These are phyloP conservation scores for Zygnema cylindricum DNA, from an alignment of 139 green algal genomes.

Conservation along the genomic window DNA sequence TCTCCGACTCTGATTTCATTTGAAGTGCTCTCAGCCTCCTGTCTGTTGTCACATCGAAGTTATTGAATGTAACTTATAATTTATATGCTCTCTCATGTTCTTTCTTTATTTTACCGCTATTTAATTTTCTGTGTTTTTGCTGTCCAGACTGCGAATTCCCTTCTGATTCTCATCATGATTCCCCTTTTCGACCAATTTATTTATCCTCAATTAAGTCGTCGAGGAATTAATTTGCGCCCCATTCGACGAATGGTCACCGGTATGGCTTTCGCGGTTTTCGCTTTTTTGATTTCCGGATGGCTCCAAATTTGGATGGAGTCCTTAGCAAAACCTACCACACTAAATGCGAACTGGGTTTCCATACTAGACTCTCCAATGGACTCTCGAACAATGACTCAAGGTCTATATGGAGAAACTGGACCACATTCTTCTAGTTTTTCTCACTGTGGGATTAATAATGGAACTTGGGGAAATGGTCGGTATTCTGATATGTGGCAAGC, in stretches of 20 bases:
- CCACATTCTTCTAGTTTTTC: too few relatives aligned
- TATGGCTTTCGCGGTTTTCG: slow-evolving; percentile 54
- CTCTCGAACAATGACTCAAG: background rate
- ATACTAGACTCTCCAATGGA: background rate
- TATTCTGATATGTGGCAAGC: background rate
- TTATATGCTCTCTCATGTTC: too few relatives aligned
- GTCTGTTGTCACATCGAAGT: too few relatives aligned
- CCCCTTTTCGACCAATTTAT: slow-evolving; percentile 63
- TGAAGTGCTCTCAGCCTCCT: too few relatives aligned
- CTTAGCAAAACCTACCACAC: background rate
- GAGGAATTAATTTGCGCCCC: slow-evolving; percentile 40
- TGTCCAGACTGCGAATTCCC: slow-evolving; percentile 56
- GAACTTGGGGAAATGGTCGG: background rate
- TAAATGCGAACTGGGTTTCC: background rate
- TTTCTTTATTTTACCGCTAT: too few relatives aligned
- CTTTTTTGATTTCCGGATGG: slow-evolving; percentile 58
- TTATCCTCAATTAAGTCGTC: slow-evolving; percentile 40
- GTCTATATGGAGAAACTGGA: background rate
- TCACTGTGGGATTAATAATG: too few relatives aligned
- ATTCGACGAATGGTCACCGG: slow-evolving; percentile 61
- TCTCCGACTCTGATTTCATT: too few relatives aligned
- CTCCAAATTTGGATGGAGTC: slow-evolving; percentile 59
- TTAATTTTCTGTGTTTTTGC: too few relatives aligned
- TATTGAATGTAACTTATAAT: too few relatives aligned
- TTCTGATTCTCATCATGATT: slow-evolving; percentile 64